Evolutionary conservation across 164 flowering plant genomes (phyloP), one percentile per base, ranked within the genome.

Genomic region (Taxillus chinensis): DNA sequence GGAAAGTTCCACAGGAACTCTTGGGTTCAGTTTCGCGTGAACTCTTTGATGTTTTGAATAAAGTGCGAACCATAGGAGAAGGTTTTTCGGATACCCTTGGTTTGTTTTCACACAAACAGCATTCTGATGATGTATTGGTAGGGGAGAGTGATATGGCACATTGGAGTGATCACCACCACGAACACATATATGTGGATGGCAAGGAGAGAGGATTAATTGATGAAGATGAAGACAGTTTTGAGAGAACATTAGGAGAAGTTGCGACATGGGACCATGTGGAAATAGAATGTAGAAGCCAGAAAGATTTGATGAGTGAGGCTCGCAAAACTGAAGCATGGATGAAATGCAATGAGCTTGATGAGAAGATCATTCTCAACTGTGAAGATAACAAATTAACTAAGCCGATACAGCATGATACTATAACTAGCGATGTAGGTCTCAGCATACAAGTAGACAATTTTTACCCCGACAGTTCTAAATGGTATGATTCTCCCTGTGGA

Each of bases 401-500:
- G 81, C 85, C 96, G 63, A 56, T 83, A 62, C 79, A 87, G 74
- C 89, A 87, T 74, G 93, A 83, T 53, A 60, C 69, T 41, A 65
- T 90, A 51, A 89, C 75, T 41, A 53, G 85, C 13, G 96, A 93
- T 78, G 87, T 83, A 53, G 75, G 82, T 71, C 90, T 93, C 67
- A 87, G 92, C 73, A 77, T 90, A 65, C 97, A 84, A 68, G 97
- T 89, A 7, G 96, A 89, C 63, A 77, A 85, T 66, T 95, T 95
- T 74, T 90, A 89, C 64, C 87, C 80, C 9, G 97, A 91, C 39
- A 90, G 83, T 67, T 73, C 96, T 11, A 95, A 91, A 71, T 95
- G 99, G 99, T 91, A 84, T 70, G 97, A 90, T 72, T 93, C 91
- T 66, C 92, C 95, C 61, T 84, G 96, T 77, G 86, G 81, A 41